Percentiles rank a stretch among this genome's conserved stretches.
Evolutionary conservation across 225 moss, liverwort and hornwort genomes (phyloP).

Genomic region (Sphagnum contortum): DNA sequence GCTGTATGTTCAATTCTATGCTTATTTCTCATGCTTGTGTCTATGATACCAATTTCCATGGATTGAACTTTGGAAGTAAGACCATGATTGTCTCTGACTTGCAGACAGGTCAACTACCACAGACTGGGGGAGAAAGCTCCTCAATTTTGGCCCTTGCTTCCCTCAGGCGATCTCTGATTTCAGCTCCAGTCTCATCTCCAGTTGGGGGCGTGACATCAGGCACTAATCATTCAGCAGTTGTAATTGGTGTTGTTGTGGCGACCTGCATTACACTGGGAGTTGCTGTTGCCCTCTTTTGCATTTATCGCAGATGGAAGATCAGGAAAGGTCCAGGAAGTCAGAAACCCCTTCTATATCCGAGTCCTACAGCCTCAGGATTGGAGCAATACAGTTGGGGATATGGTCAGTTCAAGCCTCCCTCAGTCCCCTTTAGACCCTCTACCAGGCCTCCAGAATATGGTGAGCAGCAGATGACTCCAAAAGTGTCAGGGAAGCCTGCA

Average conservation of each 20-base stretch:
- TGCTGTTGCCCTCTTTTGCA: conserved; percentile 7
- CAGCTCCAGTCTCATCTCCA: not conserved
- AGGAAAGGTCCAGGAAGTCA: conserved; percentile 12
- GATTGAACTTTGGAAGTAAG: no score
- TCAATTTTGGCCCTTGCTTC: no score
- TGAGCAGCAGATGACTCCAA: not conserved
- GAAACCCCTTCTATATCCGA: conserved; percentile 21
- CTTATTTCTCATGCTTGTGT: no score
- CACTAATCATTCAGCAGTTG: conserved; percentile 4
- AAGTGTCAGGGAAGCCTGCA: conserved; percentile 8
- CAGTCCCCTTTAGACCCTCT: no score
- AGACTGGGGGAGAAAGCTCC: no score
- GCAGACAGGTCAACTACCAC: no score
- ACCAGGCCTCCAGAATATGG: not conserved
- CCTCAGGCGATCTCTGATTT: no score
- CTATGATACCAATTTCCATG: no score
- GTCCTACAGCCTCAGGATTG: conserved; percentile 8
- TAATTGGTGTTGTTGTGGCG: conserved; percentile 18
- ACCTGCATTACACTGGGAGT: conserved; percentile 21
- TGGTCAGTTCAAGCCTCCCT: not conserved
- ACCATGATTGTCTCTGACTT: no score
- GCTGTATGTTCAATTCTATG: no score
- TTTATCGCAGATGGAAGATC: conserved; percentile 12
- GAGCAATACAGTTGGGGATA: conserved; percentile 14
- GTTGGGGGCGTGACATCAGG: conserved; percentile 6